Evolutionary conservation across 345 rosid genomes (phyloP).

Genomic region (Raphanus raphanistrum): DNA sequence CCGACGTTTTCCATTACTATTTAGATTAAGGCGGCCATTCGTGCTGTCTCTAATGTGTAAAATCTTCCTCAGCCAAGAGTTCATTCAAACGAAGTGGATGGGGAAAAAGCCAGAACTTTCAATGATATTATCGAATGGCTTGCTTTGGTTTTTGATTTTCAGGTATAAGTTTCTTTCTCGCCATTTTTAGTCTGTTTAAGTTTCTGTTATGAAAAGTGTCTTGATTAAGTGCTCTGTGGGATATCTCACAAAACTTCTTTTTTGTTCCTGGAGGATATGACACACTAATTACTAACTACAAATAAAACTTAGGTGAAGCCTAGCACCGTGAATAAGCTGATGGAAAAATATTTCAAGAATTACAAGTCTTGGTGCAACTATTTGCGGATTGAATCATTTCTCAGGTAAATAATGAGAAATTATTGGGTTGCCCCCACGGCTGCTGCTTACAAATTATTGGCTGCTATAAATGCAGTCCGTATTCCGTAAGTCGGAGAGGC

Average conservation of each 20-base stretch:
- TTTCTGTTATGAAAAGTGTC: neutral
- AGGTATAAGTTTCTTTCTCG: slow-evolving; percentile 50
- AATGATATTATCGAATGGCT: slow-evolving; percentile 92
- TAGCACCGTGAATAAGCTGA: slow-evolving; percentile 50
- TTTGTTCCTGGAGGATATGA: slow-evolving; percentile 2
- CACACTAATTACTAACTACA: slow-evolving; percentile 37
- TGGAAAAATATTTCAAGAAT: slow-evolving; percentile 69
- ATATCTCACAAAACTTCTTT: neutral
- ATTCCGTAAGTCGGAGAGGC: too few species aligned
- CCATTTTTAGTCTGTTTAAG: neutral
- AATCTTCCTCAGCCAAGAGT: slow-evolving; percentile 60
- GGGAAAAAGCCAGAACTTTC: slow-evolving; percentile 48
- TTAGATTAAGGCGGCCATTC: slow-evolving; percentile 80
- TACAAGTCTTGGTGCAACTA: slow-evolving; percentile 91
- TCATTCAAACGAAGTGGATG: slow-evolving; percentile 35
- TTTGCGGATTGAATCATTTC: slow-evolving; percentile 50
- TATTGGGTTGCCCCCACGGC: too few species aligned
- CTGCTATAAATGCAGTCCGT: too few species aligned
- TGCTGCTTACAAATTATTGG: too few species aligned
- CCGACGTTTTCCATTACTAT: slow-evolving; percentile 9
- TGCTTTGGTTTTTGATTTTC: slow-evolving; percentile 87
- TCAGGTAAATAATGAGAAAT: slow-evolving; percentile 40
- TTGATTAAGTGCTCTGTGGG: slow-evolving; percentile 11
- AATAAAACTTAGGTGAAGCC: slow-evolving; percentile 56
- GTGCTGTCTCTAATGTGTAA: slow-evolving; percentile 55